Evolutionary conservation across 1,284 basidiomycete genomes (phyloP), one percentile per base, ranked within the genome.

Genomic region (Ustilago loliicola): DNA sequence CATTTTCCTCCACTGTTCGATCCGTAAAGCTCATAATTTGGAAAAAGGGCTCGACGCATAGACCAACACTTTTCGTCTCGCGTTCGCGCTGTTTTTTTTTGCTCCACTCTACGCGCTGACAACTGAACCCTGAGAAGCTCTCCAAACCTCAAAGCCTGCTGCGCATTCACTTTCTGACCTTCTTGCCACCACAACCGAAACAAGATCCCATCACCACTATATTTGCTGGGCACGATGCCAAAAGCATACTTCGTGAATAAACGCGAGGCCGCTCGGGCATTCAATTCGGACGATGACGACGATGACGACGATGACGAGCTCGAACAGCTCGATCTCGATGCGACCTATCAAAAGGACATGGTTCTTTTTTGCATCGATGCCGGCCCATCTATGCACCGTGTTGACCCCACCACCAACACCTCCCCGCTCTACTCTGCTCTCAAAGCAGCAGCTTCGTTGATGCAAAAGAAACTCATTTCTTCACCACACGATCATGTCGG

Each of bases 291-390:
- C 51, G 56, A 68, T 25, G 62, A 65, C 40, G 66, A 65, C 40
- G 66, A 66, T 29, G 73, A 72, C 32, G 71, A 71, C 60, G 68
- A 76, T 34, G 76, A 78, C 36, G 65, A 72, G 56, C 65, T 71
- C 62, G 65, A 78, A 50, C 64, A 71, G 65, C 64, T 78, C 64
- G 72, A 78, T 45, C 50, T 71, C 32, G 72, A 78, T 25, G 76
- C 70, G 30, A 72, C 68, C 50, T 78, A 57, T 38, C 76, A 78
- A 47, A 81, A 80, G 61, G 83, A 85, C 61, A 77, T 80, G 48
- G 77, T 85, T 17, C 88, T 98, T 19, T 97, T 98, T 88, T 94
- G 93, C 83, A 94, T 98, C 69, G 96, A 99, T 86, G 94, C 93
- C 66, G 96, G 95, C 0, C 88, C 90, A 47, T 93, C 94, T 15